These are phyloP conservation scores for Mortierella antarctica DNA, from an alignment of 192 early-diverging fungal species.

Conservation along the genomic window DNA sequence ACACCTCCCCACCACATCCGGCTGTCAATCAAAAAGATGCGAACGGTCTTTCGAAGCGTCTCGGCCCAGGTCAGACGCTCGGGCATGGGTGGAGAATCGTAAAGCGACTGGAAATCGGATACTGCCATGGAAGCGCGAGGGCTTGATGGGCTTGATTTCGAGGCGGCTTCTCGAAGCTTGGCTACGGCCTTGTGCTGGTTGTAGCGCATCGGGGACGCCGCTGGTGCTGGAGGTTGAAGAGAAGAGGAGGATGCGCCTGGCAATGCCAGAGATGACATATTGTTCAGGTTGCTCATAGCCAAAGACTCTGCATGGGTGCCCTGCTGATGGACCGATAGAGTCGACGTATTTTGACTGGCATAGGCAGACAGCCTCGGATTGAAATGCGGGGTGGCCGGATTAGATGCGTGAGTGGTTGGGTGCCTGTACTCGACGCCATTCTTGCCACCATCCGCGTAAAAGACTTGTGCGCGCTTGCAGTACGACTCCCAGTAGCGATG, in stretches of 20 bases:
- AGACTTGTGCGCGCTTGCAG: conserved; percentile 34
- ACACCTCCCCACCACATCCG: conserved; percentile 50
- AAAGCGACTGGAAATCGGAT: conserved; percentile 33
- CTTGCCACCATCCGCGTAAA: conserved; percentile 15
- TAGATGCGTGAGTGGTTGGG: conserved; percentile 49
- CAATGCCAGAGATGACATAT: background rate
- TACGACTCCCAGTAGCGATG: conserved; percentile 62
- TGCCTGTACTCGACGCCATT: conserved; percentile 30
- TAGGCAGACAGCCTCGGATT: conserved; percentile 16
- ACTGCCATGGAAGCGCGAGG: conserved; percentile 38
- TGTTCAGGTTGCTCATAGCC: conserved; percentile 23
- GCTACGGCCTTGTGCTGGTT: conserved; percentile 25
- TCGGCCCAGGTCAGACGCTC: conserved; percentile 28
- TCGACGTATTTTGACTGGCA: conserved; percentile 24
- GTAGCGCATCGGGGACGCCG: conserved; percentile 2
- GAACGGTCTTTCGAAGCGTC: conserved; percentile 12
- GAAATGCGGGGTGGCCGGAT: conserved; percentile 5
- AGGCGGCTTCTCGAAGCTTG: conserved; percentile 7
- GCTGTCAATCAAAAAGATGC: conserved; percentile 45
- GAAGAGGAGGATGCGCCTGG: background rate
- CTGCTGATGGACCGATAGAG: conserved; percentile 26
- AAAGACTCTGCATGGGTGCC: conserved; percentile 17
- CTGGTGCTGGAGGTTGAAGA: conserved; percentile 32
- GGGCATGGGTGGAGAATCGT: conserved; percentile 27
- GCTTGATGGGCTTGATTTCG: conserved; percentile 6